phyloP scores from a whole-genome alignment of 2,329 filamentous ascomycete species.

The Colletotrichum phormii region DNA sequence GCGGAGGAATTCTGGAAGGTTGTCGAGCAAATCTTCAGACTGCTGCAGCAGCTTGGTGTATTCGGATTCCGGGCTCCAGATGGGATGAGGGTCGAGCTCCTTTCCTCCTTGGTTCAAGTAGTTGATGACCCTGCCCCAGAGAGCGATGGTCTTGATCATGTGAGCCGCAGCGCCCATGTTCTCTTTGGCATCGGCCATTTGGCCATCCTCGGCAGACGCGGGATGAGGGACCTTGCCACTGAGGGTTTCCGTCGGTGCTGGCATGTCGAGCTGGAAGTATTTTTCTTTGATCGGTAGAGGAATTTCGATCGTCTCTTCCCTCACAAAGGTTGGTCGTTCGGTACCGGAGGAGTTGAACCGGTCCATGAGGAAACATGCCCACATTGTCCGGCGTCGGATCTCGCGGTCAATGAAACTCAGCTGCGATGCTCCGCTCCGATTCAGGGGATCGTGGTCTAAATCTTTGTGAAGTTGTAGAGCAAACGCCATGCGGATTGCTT shows the following conservation, averaged over 20 bases:
- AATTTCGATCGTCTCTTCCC: slow-evolving; percentile 88
- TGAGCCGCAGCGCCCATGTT: slow-evolving; percentile 97
- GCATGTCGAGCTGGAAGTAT: slow-evolving; percentile 91
- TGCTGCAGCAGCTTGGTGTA: slow-evolving; percentile 79
- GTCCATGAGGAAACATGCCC: slow-evolving; percentile 98
- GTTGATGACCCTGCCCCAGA: slow-evolving; percentile 91
- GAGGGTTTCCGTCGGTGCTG: slow-evolving; percentile 86
- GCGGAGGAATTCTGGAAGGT: slow-evolving; percentile 76
- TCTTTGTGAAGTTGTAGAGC: slow-evolving; percentile 94
- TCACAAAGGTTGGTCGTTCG: slow-evolving; percentile 90
- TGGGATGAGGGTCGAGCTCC: slow-evolving; percentile 78
- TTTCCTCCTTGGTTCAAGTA: slow-evolving; percentile 93
- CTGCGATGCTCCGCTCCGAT: slow-evolving; percentile 70
- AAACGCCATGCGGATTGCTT: slow-evolving; percentile 97
- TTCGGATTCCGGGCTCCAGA: slow-evolving; percentile 86
- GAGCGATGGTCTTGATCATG: slow-evolving; percentile 83
- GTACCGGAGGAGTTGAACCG: slow-evolving; percentile 96
- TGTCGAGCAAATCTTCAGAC: slow-evolving; percentile 75
- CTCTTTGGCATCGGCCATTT: slow-evolving; percentile 73
- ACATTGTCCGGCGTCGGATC: slow-evolving; percentile 94
- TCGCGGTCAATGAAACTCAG: slow-evolving; percentile 93
- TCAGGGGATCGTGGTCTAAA: slow-evolving; percentile 81
- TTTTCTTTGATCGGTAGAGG: slow-evolving; percentile 92
- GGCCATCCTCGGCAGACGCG: slow-evolving; percentile 71
- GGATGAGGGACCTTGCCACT: slow-evolving; percentile 76